Percentiles rank a stretch among this genome's conserved stretches.
Evolutionary conservation across 2,329 filamentous ascomycete species (phyloP).

Genomic region (Pyricularia sp.): DNA sequence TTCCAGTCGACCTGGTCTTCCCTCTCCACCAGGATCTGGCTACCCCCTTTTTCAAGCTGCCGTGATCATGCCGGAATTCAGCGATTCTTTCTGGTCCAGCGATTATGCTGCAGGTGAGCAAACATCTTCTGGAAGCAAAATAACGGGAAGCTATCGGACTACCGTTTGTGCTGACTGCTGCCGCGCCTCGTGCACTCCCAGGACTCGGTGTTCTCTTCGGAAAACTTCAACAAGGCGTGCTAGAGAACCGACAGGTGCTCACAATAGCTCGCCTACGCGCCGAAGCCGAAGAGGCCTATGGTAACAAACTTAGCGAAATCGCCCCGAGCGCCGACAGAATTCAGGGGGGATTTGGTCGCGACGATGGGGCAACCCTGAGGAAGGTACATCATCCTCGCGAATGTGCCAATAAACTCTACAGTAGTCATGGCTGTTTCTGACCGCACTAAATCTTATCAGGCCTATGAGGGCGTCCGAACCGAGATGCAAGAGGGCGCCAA

Average conservation of each 20-base stretch:
- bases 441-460: slow-evolving; percentile 37
- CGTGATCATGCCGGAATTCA: slow-evolving; percentile 71
- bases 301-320: slow-evolving; percentile 72
- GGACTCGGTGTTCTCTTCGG: slow-evolving; percentile 87
- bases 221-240: slow-evolving; percentile 92
- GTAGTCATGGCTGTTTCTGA: slow-evolving; percentile 11
- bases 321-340: slow-evolving; percentile 73
- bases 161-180: background rate
- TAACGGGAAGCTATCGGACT: background rate
- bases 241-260: slow-evolving; percentile 90
- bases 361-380: slow-evolving; percentile 91
- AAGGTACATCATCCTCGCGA: slow-evolving; percentile 54
- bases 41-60: slow-evolving; percentile 5
- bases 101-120: slow-evolving; percentile 86
- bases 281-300: slow-evolving; percentile 88
- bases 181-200: slow-evolving; percentile 16
- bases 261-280: slow-evolving; percentile 89
- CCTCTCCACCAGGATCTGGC: background rate
- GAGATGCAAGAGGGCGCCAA: slow-evolving; percentile 89
- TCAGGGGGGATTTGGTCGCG: slow-evolving; percentile 72
- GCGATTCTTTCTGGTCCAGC: slow-evolving; percentile 94
- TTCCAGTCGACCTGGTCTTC: background rate
- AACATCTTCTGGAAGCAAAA: background rate
- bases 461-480: slow-evolving; percentile 83
- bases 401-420: background rate